A percentile compares a stretch with the other conserved stretches of the same genome.
Evolutionary conservation across 176 grass and related monocot species (phyloP).

Genomic region (Oryza australiensis): DNA sequence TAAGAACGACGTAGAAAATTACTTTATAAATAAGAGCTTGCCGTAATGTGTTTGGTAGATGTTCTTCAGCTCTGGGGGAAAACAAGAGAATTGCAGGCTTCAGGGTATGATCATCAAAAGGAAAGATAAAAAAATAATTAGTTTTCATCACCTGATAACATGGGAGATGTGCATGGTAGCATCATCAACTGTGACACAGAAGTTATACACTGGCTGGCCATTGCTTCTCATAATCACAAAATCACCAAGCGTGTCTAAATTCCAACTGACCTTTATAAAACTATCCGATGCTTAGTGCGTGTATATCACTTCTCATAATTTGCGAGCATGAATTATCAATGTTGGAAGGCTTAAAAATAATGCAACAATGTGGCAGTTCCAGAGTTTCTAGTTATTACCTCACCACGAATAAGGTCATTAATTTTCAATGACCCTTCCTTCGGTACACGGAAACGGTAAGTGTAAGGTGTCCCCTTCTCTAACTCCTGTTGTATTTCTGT

Average conservation of each 20-base stretch:
- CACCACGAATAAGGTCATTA: constrained; percentile 88
- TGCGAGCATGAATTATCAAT: neutral
- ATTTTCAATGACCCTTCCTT: constrained; percentile 87
- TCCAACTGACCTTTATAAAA: constrained; percentile 99
- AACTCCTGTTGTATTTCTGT: constrained; percentile 67
- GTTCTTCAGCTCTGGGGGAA: constrained; percentile 82
- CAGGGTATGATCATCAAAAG: neutral
- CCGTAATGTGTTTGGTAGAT: constrained; percentile 95
- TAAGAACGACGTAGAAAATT: constrained; percentile 17
- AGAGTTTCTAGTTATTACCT: constrained; percentile 49
- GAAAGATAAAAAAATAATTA: constrained; percentile 10
- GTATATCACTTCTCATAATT: constrained; percentile 23
- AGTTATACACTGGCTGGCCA: constrained; percentile 99
- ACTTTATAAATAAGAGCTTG: constrained; percentile 99
- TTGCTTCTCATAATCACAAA: constrained; percentile 99
- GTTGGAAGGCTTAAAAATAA: neutral
- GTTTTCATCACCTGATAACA: constrained; percentile 68
- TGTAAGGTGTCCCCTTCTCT: constrained; percentile 83
- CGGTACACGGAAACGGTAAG: constrained; percentile 88
- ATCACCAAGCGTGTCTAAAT: constrained; percentile 85
- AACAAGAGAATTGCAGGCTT: constrained; percentile 3
- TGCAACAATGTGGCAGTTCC: neutral
- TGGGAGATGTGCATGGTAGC: constrained; percentile 92
- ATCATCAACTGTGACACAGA: constrained; percentile 98
- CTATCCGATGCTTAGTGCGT: constrained; percentile 64